These are phyloP conservation scores for Corynascus novoguineensis DNA, from an alignment of 495 filamentous ascomycete species.

Conservation along the genomic window DNA sequence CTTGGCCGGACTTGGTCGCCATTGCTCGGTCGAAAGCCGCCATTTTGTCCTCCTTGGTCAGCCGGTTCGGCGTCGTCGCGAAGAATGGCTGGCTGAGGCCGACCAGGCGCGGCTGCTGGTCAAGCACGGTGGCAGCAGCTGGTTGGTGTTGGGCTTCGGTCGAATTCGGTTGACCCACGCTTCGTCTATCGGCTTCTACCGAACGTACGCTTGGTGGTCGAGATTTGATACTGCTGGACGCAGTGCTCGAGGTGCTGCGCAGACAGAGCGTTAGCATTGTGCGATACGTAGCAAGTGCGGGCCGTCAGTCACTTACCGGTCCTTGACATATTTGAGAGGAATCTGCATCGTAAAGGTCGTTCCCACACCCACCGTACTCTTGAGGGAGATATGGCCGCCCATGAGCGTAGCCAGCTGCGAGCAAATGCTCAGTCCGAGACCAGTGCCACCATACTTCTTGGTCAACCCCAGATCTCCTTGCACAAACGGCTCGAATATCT, in stretches of 20 bases:
- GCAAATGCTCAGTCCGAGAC: constrained; percentile 85
- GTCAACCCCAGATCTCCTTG: constrained; percentile 84
- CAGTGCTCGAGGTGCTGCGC: constrained; percentile 40
- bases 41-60: constrained; percentile 33
- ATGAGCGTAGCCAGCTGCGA: constrained; percentile 78
- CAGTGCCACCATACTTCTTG: constrained; percentile 87
- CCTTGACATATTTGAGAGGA: constrained; percentile 70
- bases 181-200: constrained; percentile 55
- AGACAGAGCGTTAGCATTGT: constrained; percentile 29
- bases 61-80: constrained; percentile 48
- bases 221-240: constrained; percentile 54
- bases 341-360: constrained; percentile 80
- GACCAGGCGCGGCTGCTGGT: constrained; percentile 67
- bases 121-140: constrained; percentile 27
- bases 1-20: constrained; percentile 49
- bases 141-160: constrained; percentile 27
- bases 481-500: constrained; percentile 91
- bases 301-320: constrained; percentile 43
- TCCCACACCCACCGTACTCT: constrained; percentile 67
- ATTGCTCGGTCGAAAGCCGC: constrained; percentile 44
- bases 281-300: background rate
- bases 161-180: constrained; percentile 28
- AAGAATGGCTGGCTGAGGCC: constrained; percentile 86
- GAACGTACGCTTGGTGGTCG: constrained; percentile 71
- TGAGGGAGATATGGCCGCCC: constrained; percentile 67